phyloP scores from a whole-genome alignment of 169 alveolate genomes.

The Plasmodium reichenowi region DNA sequence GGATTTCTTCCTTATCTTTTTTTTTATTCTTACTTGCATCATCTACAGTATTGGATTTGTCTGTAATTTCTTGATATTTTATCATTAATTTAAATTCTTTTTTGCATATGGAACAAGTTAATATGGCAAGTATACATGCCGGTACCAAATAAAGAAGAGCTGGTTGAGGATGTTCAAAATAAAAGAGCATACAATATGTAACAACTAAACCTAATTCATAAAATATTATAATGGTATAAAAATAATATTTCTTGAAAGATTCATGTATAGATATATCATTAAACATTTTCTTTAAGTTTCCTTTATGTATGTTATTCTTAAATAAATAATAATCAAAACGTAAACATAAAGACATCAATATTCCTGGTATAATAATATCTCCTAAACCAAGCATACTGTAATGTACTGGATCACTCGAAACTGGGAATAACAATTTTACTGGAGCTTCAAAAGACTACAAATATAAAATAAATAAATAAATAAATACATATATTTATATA shows the following conservation, averaged over 20 bases:
- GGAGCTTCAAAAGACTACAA: constrained; percentile 91
- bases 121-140: constrained; percentile 84
- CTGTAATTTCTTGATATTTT: constrained; percentile 74
- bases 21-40: constrained; percentile 41
- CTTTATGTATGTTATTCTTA: constrained; percentile 56
- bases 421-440: constrained; percentile 92
- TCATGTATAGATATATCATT: constrained; percentile 67
- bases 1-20: constrained; percentile 26
- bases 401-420: constrained; percentile 82
- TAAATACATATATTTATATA: not conserved
- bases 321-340: constrained; percentile 88
- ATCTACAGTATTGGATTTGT: constrained; percentile 4
- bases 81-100: constrained; percentile 66
- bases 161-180: constrained; percentile 92
- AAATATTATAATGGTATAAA: constrained; percentile 82
- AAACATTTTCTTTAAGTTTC: constrained; percentile 73
- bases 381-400: constrained; percentile 94
- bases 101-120: constrained; percentile 75
- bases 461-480: not conserved
- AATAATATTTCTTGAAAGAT: constrained; percentile 63
- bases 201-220: constrained; percentile 90
- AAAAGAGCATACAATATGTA: constrained; percentile 89
- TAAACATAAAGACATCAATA: constrained; percentile 91
- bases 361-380: constrained; percentile 96
- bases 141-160: constrained; percentile 94